Base-by-base conservation (phyloP, 257 asterid species). In the Primulina eburnea region DNA sequence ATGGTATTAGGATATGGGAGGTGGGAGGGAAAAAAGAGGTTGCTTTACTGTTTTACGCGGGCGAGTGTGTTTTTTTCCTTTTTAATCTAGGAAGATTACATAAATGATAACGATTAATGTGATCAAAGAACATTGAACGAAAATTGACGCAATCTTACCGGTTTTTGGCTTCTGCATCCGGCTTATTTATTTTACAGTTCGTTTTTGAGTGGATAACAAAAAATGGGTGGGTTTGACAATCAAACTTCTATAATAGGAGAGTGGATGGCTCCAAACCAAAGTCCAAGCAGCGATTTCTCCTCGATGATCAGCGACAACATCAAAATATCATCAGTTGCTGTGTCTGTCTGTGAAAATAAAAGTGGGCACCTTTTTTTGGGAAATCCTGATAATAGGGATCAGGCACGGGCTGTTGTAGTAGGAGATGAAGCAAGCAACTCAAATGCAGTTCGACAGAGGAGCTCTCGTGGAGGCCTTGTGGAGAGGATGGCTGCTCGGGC, bases 401-500 rank as follows among this genome's bases (percentile, higher is more conserved):
- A 67, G 24, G 76, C 58, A 53, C 78, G 65, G 66, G 38, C 63
- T 68, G 38, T 64, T 33, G 43, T 62, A 2, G 74, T 68, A 62
- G 62, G 58, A 71, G 75, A 75, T 55, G 86, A 74, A 76, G 66
- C 52, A 8, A 71, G 74, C 68, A 73, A 71, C 43, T 64, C 69
- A 55, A 79, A 72, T 76, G 81, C 72, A 10, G 95, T 75, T 64
- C 80, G 73, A 38, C 79, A 70, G 75, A 67, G 65, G 77, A 82
- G 78, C 71, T 64, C 79, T 20, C 75, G 85, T 11, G 95, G 93
- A 52, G 88, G 93, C 60, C 96, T 92, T 55, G 64, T 86, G 76
- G 96, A 92, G 79, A 84, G 97, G 77, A 87, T 77, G 75, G 96
- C 90, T 56, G 92, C 95, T 78, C 76, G 97, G 77, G 92, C 96